phyloP scores from a whole-genome alignment of 2,329 filamentous ascomycete species.

The Epichloe sp. region DNA sequence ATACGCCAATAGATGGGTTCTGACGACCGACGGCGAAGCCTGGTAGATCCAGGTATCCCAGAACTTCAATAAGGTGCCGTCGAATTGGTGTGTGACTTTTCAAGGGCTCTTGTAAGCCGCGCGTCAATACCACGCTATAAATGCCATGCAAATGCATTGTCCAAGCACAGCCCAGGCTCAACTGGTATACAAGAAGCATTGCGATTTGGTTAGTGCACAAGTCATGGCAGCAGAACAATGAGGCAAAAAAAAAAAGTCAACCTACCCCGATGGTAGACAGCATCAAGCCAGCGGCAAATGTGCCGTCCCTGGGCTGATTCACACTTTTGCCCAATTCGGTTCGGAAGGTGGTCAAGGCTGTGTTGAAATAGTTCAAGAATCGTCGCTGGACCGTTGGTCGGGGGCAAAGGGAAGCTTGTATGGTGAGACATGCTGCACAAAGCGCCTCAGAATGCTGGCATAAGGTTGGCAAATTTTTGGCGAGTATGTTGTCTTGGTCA shows the following conservation, averaged over 20 bases:
- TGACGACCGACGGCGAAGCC: constrained; percentile 1
- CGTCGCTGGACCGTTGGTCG: background rate
- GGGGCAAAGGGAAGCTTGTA: background rate
- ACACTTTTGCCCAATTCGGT: background rate
- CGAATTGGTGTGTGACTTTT: background rate
- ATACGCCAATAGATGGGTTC: background rate
- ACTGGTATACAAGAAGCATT: background rate
- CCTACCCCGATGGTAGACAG: background rate
- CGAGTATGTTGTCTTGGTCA: constrained; percentile 1
- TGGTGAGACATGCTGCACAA: background rate
- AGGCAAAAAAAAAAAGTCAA: background rate
- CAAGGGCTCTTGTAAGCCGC: background rate
- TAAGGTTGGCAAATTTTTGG: background rate
- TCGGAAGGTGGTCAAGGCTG: background rate
- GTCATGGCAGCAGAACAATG: background rate
- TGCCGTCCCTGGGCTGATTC: background rate
- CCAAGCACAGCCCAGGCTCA: background rate
- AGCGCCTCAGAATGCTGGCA: background rate
- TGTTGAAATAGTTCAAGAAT: background rate
- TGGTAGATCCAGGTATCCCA: constrained; percentile 1
- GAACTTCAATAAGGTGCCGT: background rate
- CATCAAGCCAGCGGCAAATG: constrained; percentile 1
- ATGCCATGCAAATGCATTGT: constrained; percentile 3
- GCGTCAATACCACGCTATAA: background rate
- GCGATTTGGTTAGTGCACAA: background rate